Percentiles rank a stretch among this genome's conserved stretches.
phyloP scores from a whole-genome alignment of 495 filamentous ascomycete species.

The Baudoinia panamericana region DNA sequence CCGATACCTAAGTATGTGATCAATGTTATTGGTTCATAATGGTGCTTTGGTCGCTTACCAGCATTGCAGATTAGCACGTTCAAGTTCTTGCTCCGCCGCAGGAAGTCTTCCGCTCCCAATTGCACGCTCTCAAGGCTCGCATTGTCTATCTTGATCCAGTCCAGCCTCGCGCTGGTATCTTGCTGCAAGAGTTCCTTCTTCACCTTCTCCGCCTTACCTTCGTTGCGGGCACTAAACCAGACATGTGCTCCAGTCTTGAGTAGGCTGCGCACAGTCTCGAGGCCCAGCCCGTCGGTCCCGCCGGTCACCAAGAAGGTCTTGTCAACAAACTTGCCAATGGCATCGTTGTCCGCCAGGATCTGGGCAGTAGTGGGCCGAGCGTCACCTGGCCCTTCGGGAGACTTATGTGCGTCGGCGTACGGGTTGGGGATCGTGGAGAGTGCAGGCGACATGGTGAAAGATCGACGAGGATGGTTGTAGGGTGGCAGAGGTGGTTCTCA shows the following conservation, averaged over 20 bases:
- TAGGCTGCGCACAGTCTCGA: conserved; percentile 38
- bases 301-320: conserved; percentile 43
- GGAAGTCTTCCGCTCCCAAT: conserved; percentile 17
- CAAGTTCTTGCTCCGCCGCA: conserved; percentile 14
- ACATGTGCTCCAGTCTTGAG: conserved; percentile 36
- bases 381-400: conserved; percentile 38
- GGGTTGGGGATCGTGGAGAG: conserved; percentile 2
- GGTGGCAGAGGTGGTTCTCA: too few relatives aligned
- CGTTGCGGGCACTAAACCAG: conserved; percentile 33
- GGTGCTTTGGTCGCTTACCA: conserved; percentile 8
- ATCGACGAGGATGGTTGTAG: too few relatives aligned
- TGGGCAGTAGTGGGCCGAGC: conserved; percentile 43
- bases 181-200: conserved; percentile 9
- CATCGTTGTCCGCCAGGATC: conserved; percentile 38
- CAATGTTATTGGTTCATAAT: background rate
- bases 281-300: conserved; percentile 39
- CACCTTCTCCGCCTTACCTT: conserved; percentile 28
- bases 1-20: conserved; percentile 7
- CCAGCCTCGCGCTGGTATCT: conserved; percentile 13
- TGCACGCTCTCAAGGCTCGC: conserved; percentile 16
- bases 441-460: background rate
- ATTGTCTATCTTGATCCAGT: conserved; percentile 30
- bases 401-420: conserved; percentile 31
- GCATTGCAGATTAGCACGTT: conserved; percentile 27
- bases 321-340: conserved; percentile 30